Percentiles rank a stretch among this genome's conserved stretches.
phyloP scores from a whole-genome alignment of 306 rosid genomes.

The Lablab purpureus region DNA sequence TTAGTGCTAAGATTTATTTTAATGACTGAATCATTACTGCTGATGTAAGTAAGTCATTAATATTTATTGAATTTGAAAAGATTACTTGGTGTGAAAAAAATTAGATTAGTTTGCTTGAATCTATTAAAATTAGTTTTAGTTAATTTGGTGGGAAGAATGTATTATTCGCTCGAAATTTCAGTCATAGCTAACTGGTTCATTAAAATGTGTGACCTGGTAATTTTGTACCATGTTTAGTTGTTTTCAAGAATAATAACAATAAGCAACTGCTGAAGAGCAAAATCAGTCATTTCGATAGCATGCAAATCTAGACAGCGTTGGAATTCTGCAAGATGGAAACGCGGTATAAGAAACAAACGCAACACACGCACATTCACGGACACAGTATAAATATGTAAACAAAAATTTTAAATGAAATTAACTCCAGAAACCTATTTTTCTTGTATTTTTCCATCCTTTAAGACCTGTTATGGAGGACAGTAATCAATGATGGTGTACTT shows the following conservation, averaged over 20 bases:
- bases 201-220: not conserved
- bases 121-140: not conserved
- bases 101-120: not conserved
- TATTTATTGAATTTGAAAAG: not conserved
- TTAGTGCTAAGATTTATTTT: not conserved
- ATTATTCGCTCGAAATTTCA: too few species aligned
- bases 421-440: not conserved
- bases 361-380: not conserved
- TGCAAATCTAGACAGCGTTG: not conserved
- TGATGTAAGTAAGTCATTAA: not conserved
- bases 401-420: not conserved
- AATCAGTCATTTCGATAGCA: not conserved
- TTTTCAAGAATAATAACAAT: not conserved
- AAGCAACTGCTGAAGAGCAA: not conserved
- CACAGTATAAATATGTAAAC: not conserved
- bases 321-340: not conserved
- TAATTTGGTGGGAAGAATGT: not conserved
- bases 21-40: constrained; percentile 3
- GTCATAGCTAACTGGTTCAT: not conserved
- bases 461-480: not conserved
- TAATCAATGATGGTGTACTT: not conserved
- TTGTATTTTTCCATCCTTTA: not conserved
- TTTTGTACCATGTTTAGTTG: not conserved
- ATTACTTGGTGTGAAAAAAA: too few species aligned
- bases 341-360: not conserved